phyloP scores from a whole-genome alignment of 2,329 filamentous ascomycete genomes.

The Colletotrichum tropicicola region DNA sequence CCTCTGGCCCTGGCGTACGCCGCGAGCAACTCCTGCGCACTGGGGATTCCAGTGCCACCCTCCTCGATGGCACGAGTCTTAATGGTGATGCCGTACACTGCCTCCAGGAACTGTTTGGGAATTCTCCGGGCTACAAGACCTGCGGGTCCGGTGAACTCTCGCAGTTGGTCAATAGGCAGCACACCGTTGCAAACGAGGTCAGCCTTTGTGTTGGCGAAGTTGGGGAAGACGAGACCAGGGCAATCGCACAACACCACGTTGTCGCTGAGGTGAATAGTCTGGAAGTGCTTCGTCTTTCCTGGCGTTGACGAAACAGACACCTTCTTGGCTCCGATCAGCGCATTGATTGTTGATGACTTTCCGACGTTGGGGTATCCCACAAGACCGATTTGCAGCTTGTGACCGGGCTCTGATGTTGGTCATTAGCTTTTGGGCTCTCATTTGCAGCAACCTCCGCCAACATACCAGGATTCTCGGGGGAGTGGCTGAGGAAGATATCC shows the following conservation, averaged over 20 bases:
- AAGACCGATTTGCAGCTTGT: slow-evolving; percentile 88
- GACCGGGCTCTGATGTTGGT: slow-evolving; percentile 48
- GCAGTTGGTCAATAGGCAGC: slow-evolving; percentile 93
- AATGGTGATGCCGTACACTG: slow-evolving; percentile 93
- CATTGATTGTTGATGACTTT: slow-evolving; percentile 99
- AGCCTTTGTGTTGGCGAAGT: slow-evolving; percentile 95
- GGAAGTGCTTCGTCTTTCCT: slow-evolving; percentile 99
- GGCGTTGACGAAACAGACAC: slow-evolving; percentile 97
- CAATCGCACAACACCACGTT: slow-evolving; percentile 95
- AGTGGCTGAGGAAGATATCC: slow-evolving; percentile 82
- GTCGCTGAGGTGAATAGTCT: slow-evolving; percentile 94
- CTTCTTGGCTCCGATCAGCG: slow-evolving; percentile 97
- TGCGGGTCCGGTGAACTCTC: slow-evolving; percentile 90
- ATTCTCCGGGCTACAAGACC: slow-evolving; percentile 86
- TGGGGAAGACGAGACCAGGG: slow-evolving; percentile 97
- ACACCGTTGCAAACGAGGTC: slow-evolving; percentile 96
- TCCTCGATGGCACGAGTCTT: slow-evolving; percentile 83
- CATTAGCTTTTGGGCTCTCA: slow-evolving; percentile 18
- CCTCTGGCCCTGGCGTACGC: slow-evolving; percentile 91
- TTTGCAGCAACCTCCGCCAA: not conserved
- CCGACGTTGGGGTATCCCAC: slow-evolving; percentile 99
- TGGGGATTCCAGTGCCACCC: slow-evolving; percentile 88
- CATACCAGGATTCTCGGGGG: slow-evolving; percentile 61
- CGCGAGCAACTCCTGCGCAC: slow-evolving; percentile 83
- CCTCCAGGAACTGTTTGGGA: slow-evolving; percentile 88